Conservation (phyloP, 148 eudicot species). For the Agrostemma githago region DNA sequence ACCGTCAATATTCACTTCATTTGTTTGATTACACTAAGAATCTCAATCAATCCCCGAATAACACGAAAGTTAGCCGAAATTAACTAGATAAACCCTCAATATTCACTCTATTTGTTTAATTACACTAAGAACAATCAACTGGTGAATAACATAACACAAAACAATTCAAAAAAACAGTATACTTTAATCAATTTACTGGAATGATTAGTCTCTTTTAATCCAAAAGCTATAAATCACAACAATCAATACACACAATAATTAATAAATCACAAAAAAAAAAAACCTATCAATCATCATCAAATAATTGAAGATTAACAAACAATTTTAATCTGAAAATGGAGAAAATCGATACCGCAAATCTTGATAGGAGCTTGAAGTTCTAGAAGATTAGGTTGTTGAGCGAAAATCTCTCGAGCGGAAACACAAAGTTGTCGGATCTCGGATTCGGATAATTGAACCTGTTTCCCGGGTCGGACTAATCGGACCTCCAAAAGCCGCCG, state of each 20-base stretch:
- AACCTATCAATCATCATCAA: not conserved
- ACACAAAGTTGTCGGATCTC: conserved; percentile 92
- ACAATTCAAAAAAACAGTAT: not conserved
- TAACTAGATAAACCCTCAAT: not conserved
- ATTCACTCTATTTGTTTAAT: not conserved
- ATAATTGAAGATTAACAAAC: not conserved
- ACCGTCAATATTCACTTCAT: too few species aligned
- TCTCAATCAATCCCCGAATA: too few species aligned
- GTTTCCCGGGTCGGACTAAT: conserved; percentile 75
- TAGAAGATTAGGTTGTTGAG: conserved; percentile 79
- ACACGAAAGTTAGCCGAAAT: not conserved
- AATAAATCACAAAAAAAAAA: not conserved
- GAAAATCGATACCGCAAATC: conserved; percentile 59
- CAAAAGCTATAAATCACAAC: not conserved
- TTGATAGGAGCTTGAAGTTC: conserved; percentile 92
- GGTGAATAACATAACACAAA: not conserved
- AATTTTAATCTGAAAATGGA: not conserved
- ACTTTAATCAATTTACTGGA: not conserved
- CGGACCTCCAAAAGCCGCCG: conserved; percentile 77
- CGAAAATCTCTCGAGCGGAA: conserved; percentile 72
- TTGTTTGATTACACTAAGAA: too few species aligned
- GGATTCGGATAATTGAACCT: conserved; percentile 75
- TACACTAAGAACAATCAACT: not conserved
- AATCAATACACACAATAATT: too few species aligned
- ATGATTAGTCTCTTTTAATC: too few species aligned